Percentiles rank a stretch among this genome's conserved stretches.
phyloP scores from a whole-genome alignment of 257 asterid species.

The Nicotiana paniculata region DNA sequence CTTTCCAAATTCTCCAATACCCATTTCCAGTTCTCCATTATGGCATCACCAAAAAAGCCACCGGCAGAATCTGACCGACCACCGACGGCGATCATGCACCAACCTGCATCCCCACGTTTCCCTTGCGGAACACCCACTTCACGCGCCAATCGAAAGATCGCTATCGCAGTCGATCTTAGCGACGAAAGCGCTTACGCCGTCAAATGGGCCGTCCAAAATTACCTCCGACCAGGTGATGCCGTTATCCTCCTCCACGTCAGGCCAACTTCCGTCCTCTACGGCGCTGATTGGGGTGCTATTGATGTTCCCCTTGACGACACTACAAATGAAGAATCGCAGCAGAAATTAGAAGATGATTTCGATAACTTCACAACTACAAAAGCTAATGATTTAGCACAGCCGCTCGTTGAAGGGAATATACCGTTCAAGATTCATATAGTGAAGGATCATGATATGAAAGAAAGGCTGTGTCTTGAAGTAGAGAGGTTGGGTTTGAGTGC shows the following conservation, averaged over 20 bases:
- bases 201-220: slow-evolving; percentile 69
- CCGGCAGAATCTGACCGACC: slow-evolving; percentile 30
- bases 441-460: slow-evolving; percentile 82
- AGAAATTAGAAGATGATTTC: slow-evolving; percentile 59
- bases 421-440: slow-evolving; percentile 76
- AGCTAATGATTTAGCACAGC: slow-evolving; percentile 62
- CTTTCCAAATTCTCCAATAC: neutral
- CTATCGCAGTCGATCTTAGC: slow-evolving; percentile 75
- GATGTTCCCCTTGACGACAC: slow-evolving; percentile 29
- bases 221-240: slow-evolving; percentile 70
- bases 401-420: slow-evolving; percentile 50
- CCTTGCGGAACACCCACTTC: slow-evolving; percentile 45
- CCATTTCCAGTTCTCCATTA: slow-evolving; percentile 1
- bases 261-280: slow-evolving; percentile 42
- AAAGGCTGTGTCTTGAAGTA: slow-evolving; percentile 79
- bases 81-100: slow-evolving; percentile 49
- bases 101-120: slow-evolving; percentile 62
- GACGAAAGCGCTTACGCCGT: slow-evolving; percentile 72
- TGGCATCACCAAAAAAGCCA: slow-evolving; percentile 46
- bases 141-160: slow-evolving; percentile 51
- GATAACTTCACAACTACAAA: slow-evolving; percentile 54
- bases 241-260: slow-evolving; percentile 65
- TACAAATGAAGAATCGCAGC: slow-evolving; percentile 52
- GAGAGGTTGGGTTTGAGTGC: slow-evolving; percentile 77
- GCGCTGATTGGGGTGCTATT: slow-evolving; percentile 69